Evolutionary conservation across 257 asterid species (phyloP).

Genomic region (Voacanga thouarsii): DNA sequence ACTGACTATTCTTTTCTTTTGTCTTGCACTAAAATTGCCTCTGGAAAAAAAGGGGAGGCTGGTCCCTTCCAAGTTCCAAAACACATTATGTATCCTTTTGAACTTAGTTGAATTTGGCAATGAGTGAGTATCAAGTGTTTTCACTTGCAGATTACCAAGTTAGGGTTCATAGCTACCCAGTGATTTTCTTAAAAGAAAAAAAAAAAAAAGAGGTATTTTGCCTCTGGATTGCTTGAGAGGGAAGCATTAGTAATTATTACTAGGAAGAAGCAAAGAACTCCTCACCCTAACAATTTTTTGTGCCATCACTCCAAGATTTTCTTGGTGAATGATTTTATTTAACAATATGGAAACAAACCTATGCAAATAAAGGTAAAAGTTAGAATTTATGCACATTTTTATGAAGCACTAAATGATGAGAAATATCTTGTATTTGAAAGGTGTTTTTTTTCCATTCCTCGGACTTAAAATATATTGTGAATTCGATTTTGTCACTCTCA

Average conservation of each 20-base stretch:
- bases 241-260: neutral
- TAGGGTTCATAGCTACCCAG: neutral
- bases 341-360: neutral
- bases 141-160: neutral
- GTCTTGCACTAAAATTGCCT: neutral
- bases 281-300: neutral
- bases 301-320: neutral
- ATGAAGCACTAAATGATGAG: neutral
- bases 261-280: neutral
- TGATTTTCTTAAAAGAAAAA: too few species aligned
- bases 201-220: neutral
- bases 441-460: too few species aligned
- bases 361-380: neutral
- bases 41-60: neutral
- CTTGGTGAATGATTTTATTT: neutral
- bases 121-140: constrained; percentile 2
- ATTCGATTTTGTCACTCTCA: too few species aligned
- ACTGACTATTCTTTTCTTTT: constrained; percentile 3
- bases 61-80: neutral
- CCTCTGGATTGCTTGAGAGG: neutral
- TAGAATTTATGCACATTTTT: neutral
- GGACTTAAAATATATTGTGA: too few species aligned
- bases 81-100: neutral
- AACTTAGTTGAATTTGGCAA: constrained; percentile 1
- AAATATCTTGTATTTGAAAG: neutral